These are phyloP conservation scores for Parsonsia alboflavescens DNA, from an alignment of 257 asterid species.

Conservation along the genomic window DNA sequence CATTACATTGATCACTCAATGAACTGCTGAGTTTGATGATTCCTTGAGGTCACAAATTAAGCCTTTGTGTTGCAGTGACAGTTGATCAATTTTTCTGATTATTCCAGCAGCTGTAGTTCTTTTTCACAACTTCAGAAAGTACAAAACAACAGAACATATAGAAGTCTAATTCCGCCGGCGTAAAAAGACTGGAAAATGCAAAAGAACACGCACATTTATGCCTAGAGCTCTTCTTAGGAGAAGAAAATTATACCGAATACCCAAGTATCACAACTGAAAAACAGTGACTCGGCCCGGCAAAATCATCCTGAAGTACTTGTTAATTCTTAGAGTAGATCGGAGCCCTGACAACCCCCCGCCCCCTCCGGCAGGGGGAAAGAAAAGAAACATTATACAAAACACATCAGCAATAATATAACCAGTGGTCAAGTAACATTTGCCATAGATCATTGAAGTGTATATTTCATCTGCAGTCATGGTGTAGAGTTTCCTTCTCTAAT, in stretches of 20 bases:
- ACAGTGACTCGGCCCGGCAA: neutral
- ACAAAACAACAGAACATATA: too few relatives aligned
- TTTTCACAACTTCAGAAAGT: too few relatives aligned
- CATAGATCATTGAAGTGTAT: neutral
- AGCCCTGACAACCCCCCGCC: too few relatives aligned
- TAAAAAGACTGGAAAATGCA: neutral
- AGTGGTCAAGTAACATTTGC: neutral
- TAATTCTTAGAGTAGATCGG: neutral
- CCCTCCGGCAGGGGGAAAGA: too few relatives aligned
- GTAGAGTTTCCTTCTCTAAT: neutral
- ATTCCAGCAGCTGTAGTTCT: neutral
- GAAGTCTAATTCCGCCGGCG: neutral
- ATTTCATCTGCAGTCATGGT: neutral
- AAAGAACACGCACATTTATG: too few relatives aligned
- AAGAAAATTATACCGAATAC: neutral
- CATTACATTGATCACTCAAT: neutral
- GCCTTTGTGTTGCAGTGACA: neutral
- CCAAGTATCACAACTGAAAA: neutral
- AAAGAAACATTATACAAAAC: too few relatives aligned
- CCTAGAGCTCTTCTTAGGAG: neutral
- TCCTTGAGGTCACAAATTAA: neutral
- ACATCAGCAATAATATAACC: neutral
- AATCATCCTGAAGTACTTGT: neutral
- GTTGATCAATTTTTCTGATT: neutral
- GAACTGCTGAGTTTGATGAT: neutral